Conservation (phyloP, 176 grass and related monocot genomes). For the bread wheat (Triticum aestivum) region IWGSC_CS_RefSeq_v2.1 NC_057814.1:433948729-433949228, state of each 20-base stretch:
- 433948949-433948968: constrained; percentile 8
- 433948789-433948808: background rate
- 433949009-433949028: background rate
- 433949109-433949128: constrained; percentile 47
- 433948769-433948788: background rate
- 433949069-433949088: constrained; percentile 68
- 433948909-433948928: constrained; percentile 7
- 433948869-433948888: background rate
- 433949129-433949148: constrained; percentile 38
- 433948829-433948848: background rate
- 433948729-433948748: background rate
- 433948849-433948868: background rate
- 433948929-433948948: background rate
- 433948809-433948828: constrained; percentile 7
- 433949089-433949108: constrained; percentile 77
- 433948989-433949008: constrained; percentile 6
- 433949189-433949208: background rate
- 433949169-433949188: constrained; percentile 3
- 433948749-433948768: background rate
- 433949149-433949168: constrained; percentile 37
- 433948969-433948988: background rate
- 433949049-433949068: constrained; percentile 55
- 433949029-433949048: constrained; percentile 9
- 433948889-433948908: background rate
- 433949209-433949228: background rate